These are phyloP conservation scores for Pythium dissotocum DNA, from an alignment of 352 stramenopile genomes.

Conservation along the genomic window DNA sequence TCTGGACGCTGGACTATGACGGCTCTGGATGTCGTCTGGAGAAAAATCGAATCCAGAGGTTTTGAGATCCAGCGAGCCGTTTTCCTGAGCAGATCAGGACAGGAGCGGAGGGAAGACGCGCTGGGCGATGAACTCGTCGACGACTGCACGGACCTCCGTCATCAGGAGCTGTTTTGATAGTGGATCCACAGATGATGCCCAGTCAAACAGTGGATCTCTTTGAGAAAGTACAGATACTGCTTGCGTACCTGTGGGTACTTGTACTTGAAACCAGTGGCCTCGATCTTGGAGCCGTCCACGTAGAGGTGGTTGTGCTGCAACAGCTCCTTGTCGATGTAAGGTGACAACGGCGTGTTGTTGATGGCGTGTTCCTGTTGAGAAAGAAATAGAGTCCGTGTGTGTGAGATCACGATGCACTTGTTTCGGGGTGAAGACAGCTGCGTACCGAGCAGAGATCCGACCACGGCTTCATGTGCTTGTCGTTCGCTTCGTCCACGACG, in stretches of 20 bases:
- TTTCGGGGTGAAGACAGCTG: not conserved
- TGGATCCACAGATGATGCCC: not conserved
- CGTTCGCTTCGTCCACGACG: conserved; percentile 88
- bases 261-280: conserved; percentile 77
- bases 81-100: conserved; percentile 37
- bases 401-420: not conserved
- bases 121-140: conserved; percentile 4
- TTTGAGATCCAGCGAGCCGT: not conserved
- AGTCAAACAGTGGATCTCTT: too few relatives aligned
- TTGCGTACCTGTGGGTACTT: conserved; percentile 57
- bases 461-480: conserved; percentile 90
- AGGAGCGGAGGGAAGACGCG: conserved; percentile 28
- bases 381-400: not conserved
- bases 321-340: conserved; percentile 89
- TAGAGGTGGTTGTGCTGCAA: conserved; percentile 86
- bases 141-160: not conserved
- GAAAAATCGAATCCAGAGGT: not conserved
- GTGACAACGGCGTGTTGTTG: conserved; percentile 81
- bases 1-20: not conserved
- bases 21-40: not conserved
- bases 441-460: conserved; percentile 76
- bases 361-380: conserved; percentile 58
- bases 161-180: not conserved
- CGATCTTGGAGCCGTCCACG: conserved; percentile 74
- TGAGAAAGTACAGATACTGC: not conserved